Base-by-base conservation (phyloP, 176 grass and related monocot species). In the Puya raimondii region DNA sequence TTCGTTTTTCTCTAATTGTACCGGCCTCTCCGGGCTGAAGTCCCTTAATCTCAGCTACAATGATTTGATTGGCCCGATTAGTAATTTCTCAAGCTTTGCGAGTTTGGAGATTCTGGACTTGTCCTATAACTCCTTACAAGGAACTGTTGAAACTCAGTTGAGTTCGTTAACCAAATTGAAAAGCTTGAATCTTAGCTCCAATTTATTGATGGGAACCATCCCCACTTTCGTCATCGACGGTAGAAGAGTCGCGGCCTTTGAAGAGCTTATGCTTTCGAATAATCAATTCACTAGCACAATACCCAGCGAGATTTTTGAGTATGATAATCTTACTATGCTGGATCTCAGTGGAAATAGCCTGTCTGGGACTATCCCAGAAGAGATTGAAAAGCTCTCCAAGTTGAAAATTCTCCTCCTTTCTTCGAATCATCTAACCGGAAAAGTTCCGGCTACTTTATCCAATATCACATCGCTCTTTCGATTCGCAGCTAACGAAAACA, bases 401-500 rank as follows among this genome's bases (percentile, higher is more conserved):
- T 83, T 96, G 9, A 12, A 66, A 64, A 82, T 2, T 1, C 68
- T 91, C 1, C 23, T 91, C 29, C 78, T 96, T 68, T 88, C 79
- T 50, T 67, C 73, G 14, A 96, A 96, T 83, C 0, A 2, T 0
- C 29, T 96, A 3, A 29, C 0, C 18, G 88, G 85, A 3, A 0
- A 0, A 4, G 80, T 96, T 53, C 85, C 88, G 4, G 1, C 0
- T 6, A 85, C 21, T 1, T 3, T 96, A 56, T 66, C 70, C 7
- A 71, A 10, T 33, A 12, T 85, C 1, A 63, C 0, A 0, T 80
- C 3, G 0, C 65, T 92, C 7, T 21, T 21, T 65, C 67, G 79
- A 12, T 89, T 96, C 68, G 81, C 81, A 12, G 88, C 92, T 47
- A 79, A 96, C 21, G 76, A 69, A 49, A 96, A 96, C 73, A 26